Evolutionary conservation across 2,329 filamentous ascomycete species (phyloP), one percentile per base, ranked within the genome.

Genomic region (Rhynchosporium agropyri): DNA sequence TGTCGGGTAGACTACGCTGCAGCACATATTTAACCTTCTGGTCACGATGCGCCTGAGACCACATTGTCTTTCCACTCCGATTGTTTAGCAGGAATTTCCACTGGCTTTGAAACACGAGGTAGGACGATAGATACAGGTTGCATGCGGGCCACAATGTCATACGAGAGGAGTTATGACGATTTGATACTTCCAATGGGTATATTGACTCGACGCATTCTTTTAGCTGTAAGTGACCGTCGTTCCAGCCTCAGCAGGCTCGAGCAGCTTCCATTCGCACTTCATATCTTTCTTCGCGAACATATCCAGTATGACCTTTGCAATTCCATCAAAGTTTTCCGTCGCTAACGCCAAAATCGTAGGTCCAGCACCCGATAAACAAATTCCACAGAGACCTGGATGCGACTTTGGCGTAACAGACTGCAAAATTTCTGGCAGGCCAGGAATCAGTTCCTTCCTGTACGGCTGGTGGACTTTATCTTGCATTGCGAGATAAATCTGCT

Each of bases 381-480:
- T 96, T 46, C 95, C 95, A 60, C 97, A 83, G 60, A 99, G 85
- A 5, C 95, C 95, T 1, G 90, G 88, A 75, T 97, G 92, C 4
- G 89, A 89, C 73, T 86, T 84, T 33, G 94, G 95, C 10, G 91
- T 97, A 81, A 98, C 93, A 64, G 89, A 94, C 75, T 92, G 86
- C 58, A 99, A 86, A 60, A 99, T 94, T 74, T 97, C 90, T 15
- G 90, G 89, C 62, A 99, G 83, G 0, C 94, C 95, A 0, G 95
- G 95, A 70, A 99, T 96, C 66, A 99, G 84, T 2, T 85, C 89
- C 78, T 95, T 89, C 60, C 95, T 89, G 80, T 99, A 98, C 49
- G 92, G 95, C 78, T 99, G 95, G 79, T 99, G 95, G 65, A 99
- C 87, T 78, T 93, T 96, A 80, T 99, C 95, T 79, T 98, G 95